These are phyloP conservation scores for Calonectria honghensis DNA, from an alignment of 2,329 filamentous ascomycete species.

Conservation along the genomic window DNA sequence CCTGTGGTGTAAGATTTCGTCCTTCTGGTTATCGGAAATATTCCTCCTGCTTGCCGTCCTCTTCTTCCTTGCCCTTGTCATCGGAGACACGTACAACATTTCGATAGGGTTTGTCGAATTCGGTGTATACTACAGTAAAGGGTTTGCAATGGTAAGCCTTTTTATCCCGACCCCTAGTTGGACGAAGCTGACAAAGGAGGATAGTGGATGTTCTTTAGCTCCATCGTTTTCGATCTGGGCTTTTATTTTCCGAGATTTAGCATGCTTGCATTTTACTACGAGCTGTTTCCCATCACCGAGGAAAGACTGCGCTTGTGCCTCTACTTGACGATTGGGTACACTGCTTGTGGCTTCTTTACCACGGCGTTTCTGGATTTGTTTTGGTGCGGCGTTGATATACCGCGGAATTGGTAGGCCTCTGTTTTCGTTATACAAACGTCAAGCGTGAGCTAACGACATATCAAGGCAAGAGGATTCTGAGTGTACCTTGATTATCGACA, in stretches of 20 bases:
- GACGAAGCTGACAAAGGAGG: not conserved
- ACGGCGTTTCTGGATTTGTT: not conserved
- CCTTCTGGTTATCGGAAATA: not conserved
- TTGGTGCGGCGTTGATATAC: not conserved
- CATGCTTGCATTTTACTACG: slow-evolving; percentile 12
- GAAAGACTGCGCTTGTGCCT: slow-evolving; percentile 1
- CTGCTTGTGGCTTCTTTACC: not conserved
- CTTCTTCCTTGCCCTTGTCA: not conserved
- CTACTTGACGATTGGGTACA: slow-evolving; percentile 1
- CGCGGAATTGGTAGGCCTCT: not conserved
- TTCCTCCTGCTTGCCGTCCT: not conserved
- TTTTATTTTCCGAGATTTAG: slow-evolving; percentile 13
- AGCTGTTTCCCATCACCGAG: slow-evolving; percentile 18
- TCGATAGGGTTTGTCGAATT: slow-evolving; percentile 15
- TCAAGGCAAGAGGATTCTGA: not conserved
- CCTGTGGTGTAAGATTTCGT: not conserved
- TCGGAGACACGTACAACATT: slow-evolving; percentile 12
- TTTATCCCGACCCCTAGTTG: not conserved
- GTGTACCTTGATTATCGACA: not conserved
- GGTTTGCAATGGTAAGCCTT: not conserved
- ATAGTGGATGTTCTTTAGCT: slow-evolving; percentile 5
- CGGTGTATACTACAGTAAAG: slow-evolving; percentile 3
- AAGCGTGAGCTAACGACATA: not conserved
- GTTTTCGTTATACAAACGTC: not conserved
- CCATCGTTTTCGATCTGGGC: not conserved